Base-by-base conservation (phyloP, 345 rosid species). In the Arabidopsis arenosa region DNA sequence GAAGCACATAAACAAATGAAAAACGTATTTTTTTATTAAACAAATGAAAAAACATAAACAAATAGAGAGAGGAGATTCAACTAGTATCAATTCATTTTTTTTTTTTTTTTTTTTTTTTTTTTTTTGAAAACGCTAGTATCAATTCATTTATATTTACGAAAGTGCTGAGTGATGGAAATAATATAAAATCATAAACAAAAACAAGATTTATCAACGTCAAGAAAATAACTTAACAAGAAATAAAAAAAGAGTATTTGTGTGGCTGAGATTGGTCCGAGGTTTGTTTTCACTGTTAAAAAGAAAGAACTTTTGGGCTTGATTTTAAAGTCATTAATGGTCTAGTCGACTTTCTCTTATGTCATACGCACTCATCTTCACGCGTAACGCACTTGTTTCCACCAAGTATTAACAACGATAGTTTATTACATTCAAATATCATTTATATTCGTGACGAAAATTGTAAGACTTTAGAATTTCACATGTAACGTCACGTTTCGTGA, bases 281-380 rank as follows among this genome's bases (percentile, higher is more conserved):
- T 55, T 45, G 66, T 57, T 65, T 10, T 63, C 70, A 41, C 17
- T 44, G 56, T 21, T 60, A 11, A 60, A 21, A 21, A 39, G 48
- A 60, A 15, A 26, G 7, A 64, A 57, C 59, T 66, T 47, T 45
- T 66, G 57, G 23, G 21, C 7, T 18, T 56, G 49, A 14, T 74
- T 74, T 47, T 56, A 10, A 57, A 58, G 72, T 15, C 23, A 65
- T 56, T 14, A 35, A 33, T 74, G 41, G 70, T 55, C 49, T 44
- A 7, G 65, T 55, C 64, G 61, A 62, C 54, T 32, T 32, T 61
- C 30, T 2, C 75, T 48, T 53, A 17, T 36, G 40, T 68, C 54
- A 65, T 49, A 13, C 62, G 62, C 68, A 67, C 74, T 67, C 54
- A 67, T 43, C 8, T 59, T 67, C 79, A 75, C 63, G 79, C 62